These are phyloP conservation scores for Acidiella bohemica DNA, from an alignment of 495 filamentous ascomycete genomes.

Conservation along the genomic window DNA sequence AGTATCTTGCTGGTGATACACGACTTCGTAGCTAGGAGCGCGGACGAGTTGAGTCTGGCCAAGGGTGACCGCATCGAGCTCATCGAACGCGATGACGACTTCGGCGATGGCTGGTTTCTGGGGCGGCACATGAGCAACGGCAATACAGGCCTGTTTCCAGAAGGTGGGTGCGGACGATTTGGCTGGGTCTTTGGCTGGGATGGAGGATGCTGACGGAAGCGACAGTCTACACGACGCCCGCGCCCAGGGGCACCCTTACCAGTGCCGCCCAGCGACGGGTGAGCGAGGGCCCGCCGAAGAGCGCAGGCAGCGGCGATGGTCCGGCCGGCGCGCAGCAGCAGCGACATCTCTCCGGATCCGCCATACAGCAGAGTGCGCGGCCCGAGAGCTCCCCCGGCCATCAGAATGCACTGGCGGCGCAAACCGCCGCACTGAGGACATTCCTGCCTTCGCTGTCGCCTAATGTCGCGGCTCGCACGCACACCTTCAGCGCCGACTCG, in stretches of 20 bases:
- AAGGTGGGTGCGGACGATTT: constrained; percentile 42
- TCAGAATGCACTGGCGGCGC: constrained; percentile 10
- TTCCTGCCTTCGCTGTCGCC: constrained; percentile 19
- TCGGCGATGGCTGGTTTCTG: constrained; percentile 94
- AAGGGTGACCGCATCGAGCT: constrained; percentile 86
- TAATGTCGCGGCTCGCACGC: constrained; percentile 25
- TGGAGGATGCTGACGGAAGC: background rate
- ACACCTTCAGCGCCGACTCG: constrained; percentile 26
- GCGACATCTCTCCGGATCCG: constrained; percentile 5
- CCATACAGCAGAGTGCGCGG: constrained; percentile 31
- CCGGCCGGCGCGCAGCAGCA: constrained; percentile 1
- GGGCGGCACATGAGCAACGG: constrained; percentile 65
- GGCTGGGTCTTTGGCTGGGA: background rate
- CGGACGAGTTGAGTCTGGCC: constrained; percentile 77
- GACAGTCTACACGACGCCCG: constrained; percentile 30
- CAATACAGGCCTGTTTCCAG: constrained; percentile 75
- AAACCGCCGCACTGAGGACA: constrained; percentile 6
- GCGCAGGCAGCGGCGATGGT: background rate
- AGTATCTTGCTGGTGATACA: constrained; percentile 30
- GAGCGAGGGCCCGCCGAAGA: constrained; percentile 13
- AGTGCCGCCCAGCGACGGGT: constrained; percentile 18
- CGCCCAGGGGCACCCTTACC: constrained; percentile 24
- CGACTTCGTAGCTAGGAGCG: constrained; percentile 78
- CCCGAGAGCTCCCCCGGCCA: constrained; percentile 16
- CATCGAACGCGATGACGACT: constrained; percentile 91